Percentiles rank a stretch among this genome's conserved stretches.
Conservation (phyloP, 2,329 filamentous ascomycete genomes). For the Drechslerella coelobrocha region DNA sequence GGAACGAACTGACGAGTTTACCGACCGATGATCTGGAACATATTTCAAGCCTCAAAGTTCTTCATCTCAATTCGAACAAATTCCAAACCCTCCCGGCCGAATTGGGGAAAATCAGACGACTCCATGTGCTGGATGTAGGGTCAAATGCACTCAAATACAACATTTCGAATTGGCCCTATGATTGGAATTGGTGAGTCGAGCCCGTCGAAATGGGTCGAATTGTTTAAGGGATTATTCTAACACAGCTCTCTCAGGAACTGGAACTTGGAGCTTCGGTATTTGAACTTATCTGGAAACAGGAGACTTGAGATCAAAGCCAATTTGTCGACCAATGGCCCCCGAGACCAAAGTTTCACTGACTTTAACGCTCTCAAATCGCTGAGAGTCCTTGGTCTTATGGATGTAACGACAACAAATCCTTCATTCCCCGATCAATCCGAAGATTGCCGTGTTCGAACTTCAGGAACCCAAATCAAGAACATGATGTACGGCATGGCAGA, state of each 20-base stretch:
- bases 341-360: constrained; percentile 77
- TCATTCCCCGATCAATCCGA: constrained; percentile 95
- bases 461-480: constrained; percentile 87
- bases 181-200: constrained; percentile 80
- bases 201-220: neutral
- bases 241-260: constrained; percentile 68
- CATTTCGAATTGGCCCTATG: constrained; percentile 97
- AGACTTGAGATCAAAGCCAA: constrained; percentile 85
- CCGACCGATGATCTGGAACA: constrained; percentile 95
- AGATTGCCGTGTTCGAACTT: constrained; percentile 93
- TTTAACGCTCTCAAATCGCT: constrained; percentile 85
- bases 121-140: constrained; percentile 90
- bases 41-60: constrained; percentile 80
- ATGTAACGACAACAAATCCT: constrained; percentile 91
- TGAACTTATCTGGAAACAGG: constrained; percentile 97
- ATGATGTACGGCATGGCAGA: constrained; percentile 98
- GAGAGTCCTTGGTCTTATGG: constrained; percentile 91
- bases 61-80: constrained; percentile 97
- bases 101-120: constrained; percentile 88
- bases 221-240: constrained; percentile 5
- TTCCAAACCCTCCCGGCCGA: constrained; percentile 96
- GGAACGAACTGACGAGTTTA: constrained; percentile 88
- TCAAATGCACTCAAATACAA: constrained; percentile 98
- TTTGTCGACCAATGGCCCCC: constrained; percentile 73
- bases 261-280: constrained; percentile 91